These are phyloP conservation scores for Agastache rugosa DNA, from an alignment of 257 asterid genomes.

Conservation along the genomic window DNA sequence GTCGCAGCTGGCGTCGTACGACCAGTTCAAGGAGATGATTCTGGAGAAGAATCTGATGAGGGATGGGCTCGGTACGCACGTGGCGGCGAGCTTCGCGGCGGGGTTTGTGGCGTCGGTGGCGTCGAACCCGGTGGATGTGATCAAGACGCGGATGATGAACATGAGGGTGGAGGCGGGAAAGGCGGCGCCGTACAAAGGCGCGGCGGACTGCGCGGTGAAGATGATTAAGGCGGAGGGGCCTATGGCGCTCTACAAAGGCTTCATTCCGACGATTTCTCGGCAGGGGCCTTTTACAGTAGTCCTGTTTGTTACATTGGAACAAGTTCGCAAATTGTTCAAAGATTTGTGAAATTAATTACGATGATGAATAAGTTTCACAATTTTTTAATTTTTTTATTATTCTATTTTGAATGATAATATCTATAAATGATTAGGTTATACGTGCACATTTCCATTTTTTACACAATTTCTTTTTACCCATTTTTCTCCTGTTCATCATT, in stretches of 20 bases:
- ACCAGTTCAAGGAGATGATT: slow-evolving; percentile 61
- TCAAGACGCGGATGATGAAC: slow-evolving; percentile 76
- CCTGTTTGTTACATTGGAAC: slow-evolving; percentile 82
- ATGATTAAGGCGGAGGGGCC: slow-evolving; percentile 68
- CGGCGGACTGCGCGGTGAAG: slow-evolving; percentile 66
- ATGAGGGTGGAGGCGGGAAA: slow-evolving; percentile 63
- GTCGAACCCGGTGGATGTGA: slow-evolving; percentile 72
- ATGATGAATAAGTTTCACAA: background rate
- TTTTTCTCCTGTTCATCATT: too few species aligned
- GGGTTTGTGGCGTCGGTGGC: slow-evolving; percentile 77
- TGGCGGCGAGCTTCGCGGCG: slow-evolving; percentile 68
- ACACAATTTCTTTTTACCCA: too few species aligned
- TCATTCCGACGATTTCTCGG: slow-evolving; percentile 80
- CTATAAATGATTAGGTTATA: background rate
- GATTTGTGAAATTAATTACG: slow-evolving; percentile 39
- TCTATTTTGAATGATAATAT: background rate
- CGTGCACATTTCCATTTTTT: too few species aligned
- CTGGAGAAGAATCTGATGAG: slow-evolving; percentile 49
- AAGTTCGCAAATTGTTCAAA: slow-evolving; percentile 61
- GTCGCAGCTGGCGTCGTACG: slow-evolving; percentile 72
- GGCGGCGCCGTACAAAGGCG: slow-evolving; percentile 59
- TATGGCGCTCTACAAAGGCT: slow-evolving; percentile 83
- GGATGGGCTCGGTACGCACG: slow-evolving; percentile 74
- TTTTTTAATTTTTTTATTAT: background rate
- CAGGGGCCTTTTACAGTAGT: slow-evolving; percentile 90